Base-by-base conservation (phyloP, 352 stramenopile genomes). In the Pythium diclinum region DNA sequence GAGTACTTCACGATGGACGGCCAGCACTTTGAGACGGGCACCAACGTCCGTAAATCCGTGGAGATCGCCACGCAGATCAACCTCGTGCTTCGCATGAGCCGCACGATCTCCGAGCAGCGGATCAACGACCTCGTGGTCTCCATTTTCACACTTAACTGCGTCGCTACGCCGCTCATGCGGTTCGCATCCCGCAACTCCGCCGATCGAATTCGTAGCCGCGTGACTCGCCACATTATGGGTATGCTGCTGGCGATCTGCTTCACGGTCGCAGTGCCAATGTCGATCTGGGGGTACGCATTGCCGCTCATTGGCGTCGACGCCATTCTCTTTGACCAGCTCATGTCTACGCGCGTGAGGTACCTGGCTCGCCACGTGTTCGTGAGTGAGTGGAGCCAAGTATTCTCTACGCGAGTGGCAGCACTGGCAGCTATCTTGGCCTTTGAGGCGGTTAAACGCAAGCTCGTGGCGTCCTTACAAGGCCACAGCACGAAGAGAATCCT, bases 1-100 rank as follows among this genome's bases (percentile, higher is more conserved):
- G 52, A 42, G 23, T 67, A 67, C 52, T 51, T 68, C 17, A 46
- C 44, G 19, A 61, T 62, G 53, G 53, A 61, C 23, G 54, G 61
- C 42, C 16, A 48, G 34, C 55, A 63, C 47, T 61, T 54, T 19
- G 61, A 68, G 42, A 42, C 44, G 7, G 61, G 53, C 21, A 42
- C 54, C 9, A 62, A 62, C 33, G 16, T 68, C 9, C 61, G 61
- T 46, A 42, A 62, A 54, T 40, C 54, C 7, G 32, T 68, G 17
- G 61, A 62, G 55, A 61, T 68, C 61, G 36, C 28, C 16, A 59
- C 61, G 33, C 61, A 59, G 54, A 52, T 54, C 33, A 32, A 51
- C 21, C 36, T 63, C 34, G 14, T 68, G 2, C 6, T 63, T 13
- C 33, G 47, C 46, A 63, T 63, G 44, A 63, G 33, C 62, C 36